phyloP scores from a whole-genome alignment of 2,329 filamentous ascomycete genomes.

The Penicillium frequentans region DNA sequence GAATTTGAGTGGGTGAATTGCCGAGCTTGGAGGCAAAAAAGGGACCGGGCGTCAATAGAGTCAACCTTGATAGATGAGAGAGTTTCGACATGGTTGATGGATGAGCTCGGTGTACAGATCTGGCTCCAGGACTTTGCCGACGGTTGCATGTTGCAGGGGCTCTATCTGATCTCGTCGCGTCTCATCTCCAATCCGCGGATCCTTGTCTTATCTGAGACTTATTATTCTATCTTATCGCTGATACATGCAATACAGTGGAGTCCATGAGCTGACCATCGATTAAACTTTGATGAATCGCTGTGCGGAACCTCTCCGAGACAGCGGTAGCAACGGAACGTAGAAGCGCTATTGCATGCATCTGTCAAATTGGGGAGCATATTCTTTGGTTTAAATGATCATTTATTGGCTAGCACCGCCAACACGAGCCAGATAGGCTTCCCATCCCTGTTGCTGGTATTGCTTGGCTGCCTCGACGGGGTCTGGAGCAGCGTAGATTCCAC shows the following conservation, averaged over 20 bases:
- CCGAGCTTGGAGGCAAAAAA: not conserved
- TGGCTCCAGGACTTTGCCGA: constrained; percentile 2
- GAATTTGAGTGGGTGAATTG: not conserved
- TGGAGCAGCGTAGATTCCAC: constrained; percentile 47
- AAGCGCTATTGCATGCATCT: not conserved
- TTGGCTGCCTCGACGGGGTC: constrained; percentile 47
- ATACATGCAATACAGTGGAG: not conserved
- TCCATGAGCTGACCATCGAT: not conserved
- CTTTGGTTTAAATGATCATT: not conserved
- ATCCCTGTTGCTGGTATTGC: constrained; percentile 47
- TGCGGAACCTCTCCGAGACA: not conserved
- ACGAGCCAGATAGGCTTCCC: constrained; percentile 46
- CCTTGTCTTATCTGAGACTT: not conserved
- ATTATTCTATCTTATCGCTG: not conserved
- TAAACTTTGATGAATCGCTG: not conserved
- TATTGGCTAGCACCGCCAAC: constrained; percentile 26
- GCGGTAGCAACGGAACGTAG: not conserved
- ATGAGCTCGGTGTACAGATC: constrained; percentile 3
- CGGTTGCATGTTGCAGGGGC: not conserved
- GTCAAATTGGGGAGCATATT: not conserved
- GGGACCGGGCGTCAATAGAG: not conserved
- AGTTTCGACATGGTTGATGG: not conserved
- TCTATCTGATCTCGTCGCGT: not conserved
- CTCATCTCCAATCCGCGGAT: not conserved
- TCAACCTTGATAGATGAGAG: not conserved